Evolutionary conservation across 805 yeast species (phyloP).

Genomic region (Ogataea trehalophila): DNA sequence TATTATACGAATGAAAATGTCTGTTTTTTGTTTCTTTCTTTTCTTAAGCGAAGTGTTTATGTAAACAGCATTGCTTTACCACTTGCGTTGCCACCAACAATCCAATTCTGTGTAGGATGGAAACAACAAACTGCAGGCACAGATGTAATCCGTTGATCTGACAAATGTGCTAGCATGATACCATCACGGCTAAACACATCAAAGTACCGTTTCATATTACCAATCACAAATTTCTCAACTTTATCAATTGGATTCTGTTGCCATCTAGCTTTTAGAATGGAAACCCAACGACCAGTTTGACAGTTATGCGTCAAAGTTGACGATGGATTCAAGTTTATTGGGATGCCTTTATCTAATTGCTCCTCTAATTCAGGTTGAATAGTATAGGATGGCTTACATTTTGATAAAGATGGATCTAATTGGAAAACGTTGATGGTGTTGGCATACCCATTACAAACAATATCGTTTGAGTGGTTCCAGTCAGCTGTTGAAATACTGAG

Average conservation of each 20-base stretch:
- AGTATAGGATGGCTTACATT: constrained; percentile 9
- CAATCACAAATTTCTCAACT: constrained; percentile 81
- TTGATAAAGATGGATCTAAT: constrained; percentile 32
- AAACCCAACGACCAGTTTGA: constrained; percentile 96
- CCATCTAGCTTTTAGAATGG: constrained; percentile 86
- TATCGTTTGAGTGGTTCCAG: constrained; percentile 62
- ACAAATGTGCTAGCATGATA: constrained; percentile 69
- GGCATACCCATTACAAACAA: constrained; percentile 93
- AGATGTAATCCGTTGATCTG: constrained; percentile 59
- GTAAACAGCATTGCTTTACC: constrained; percentile 73
- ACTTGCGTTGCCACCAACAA: constrained; percentile 90
- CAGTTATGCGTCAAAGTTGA: constrained; percentile 80
- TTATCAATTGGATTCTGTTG: constrained; percentile 68
- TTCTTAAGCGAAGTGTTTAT: background rate
- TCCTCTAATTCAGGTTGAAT: constrained; percentile 3
- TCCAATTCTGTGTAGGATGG: constrained; percentile 87
- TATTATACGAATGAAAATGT: too few relatives aligned
- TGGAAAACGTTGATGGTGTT: constrained; percentile 75
- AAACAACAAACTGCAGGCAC: constrained; percentile 87
- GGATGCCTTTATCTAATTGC: constrained; percentile 21
- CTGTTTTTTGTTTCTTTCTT: too few relatives aligned
- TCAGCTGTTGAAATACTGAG: constrained; percentile 81
- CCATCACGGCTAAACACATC: constrained; percentile 82
- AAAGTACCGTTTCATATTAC: constrained; percentile 84
- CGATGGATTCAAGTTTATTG: constrained; percentile 50